Conservation (phyloP, 495 filamentous ascomycete species). For the Daldinia concentrica region DNA sequence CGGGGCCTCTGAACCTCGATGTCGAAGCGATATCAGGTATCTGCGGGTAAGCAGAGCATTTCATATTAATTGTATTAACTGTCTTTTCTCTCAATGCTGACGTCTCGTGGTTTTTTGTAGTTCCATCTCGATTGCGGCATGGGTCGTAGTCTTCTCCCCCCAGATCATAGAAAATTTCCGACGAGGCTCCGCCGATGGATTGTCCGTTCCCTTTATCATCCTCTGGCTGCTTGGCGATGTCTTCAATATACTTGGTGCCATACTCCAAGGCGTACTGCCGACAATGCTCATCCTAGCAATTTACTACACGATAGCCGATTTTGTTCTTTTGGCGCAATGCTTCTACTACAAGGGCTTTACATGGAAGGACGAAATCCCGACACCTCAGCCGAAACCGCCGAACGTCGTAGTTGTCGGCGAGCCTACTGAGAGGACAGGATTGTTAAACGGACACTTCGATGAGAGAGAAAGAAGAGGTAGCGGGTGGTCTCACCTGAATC, state of each 20-base stretch:
- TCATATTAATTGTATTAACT: neutral
- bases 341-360: slow-evolving; percentile 94
- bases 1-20: slow-evolving; percentile 72
- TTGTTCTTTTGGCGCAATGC: slow-evolving; percentile 86
- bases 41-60: slow-evolving; percentile 67
- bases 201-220: slow-evolving; percentile 88
- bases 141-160: slow-evolving; percentile 97
- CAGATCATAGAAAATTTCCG: slow-evolving; percentile 97
- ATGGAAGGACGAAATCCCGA: slow-evolving; percentile 63
- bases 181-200: slow-evolving; percentile 83
- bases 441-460: slow-evolving; percentile 44
- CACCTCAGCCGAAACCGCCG: slow-evolving; percentile 39
- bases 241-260: slow-evolving; percentile 93
- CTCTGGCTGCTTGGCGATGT: slow-evolving; percentile 94
- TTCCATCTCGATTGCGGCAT: slow-evolving; percentile 95
- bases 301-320: slow-evolving; percentile 94
- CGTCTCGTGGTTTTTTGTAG: slow-evolving; percentile 51
- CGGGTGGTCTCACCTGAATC: slow-evolving; percentile 75
- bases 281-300: slow-evolving; percentile 96
- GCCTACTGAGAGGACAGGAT: slow-evolving; percentile 54
- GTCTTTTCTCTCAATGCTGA: neutral
- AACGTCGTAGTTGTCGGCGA: slow-evolving; percentile 29
- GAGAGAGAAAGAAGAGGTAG: slow-evolving; percentile 58
- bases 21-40: slow-evolving; percentile 90
- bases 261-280: slow-evolving; percentile 91